Percentiles rank a stretch among this genome's conserved stretches.
Evolutionary conservation across 805 yeast species (phyloP).

Genomic region (Zygoascus bituminiphila): DNA sequence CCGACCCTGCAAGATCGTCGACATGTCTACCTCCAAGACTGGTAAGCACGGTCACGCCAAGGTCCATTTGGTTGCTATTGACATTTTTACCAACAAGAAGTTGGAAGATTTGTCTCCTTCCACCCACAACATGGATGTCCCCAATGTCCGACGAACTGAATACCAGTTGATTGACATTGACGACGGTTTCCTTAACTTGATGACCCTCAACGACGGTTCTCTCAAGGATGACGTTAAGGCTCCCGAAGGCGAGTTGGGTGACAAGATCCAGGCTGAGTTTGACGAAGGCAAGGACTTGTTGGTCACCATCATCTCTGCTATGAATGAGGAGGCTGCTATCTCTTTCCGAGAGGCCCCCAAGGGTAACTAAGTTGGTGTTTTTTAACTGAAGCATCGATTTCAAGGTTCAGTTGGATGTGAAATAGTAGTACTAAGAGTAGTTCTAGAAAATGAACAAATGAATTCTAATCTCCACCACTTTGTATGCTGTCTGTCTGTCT

Average conservation of each 20-base stretch:
- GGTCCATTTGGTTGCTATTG: slow-evolving; percentile 98
- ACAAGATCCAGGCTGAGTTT: slow-evolving; percentile 80
- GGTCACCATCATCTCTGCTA: slow-evolving; percentile 94
- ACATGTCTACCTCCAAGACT: slow-evolving; percentile 99
- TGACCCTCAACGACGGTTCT: slow-evolving; percentile 88
- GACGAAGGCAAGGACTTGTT: slow-evolving; percentile 97
- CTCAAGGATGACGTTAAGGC: slow-evolving; percentile 98
- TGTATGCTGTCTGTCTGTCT: too few species aligned
- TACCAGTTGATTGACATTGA: slow-evolving; percentile 94
- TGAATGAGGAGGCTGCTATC: slow-evolving; percentile 99
- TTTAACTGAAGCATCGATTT: too few species aligned
- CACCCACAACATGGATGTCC: slow-evolving; percentile 99
- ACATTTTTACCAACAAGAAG: slow-evolving; percentile 98
- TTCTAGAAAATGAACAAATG: too few species aligned
- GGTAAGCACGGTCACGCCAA: slow-evolving; percentile 99
- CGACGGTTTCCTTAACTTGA: slow-evolving; percentile 93
- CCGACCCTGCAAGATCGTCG: slow-evolving; percentile 99
- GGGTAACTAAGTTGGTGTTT: slow-evolving; percentile 21
- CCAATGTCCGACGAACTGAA: slow-evolving; percentile 93
- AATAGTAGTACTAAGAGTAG: too few species aligned
- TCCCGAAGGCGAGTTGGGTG: slow-evolving; percentile 98
- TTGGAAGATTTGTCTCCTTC: slow-evolving; percentile 99
- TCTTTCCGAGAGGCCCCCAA: slow-evolving; percentile 99
- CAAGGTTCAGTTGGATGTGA: too few species aligned
- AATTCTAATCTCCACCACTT: too few species aligned